These are phyloP conservation scores for Amanita phalloides DNA, from an alignment of 768 basidiomycete species.

Conservation along the genomic window DNA sequence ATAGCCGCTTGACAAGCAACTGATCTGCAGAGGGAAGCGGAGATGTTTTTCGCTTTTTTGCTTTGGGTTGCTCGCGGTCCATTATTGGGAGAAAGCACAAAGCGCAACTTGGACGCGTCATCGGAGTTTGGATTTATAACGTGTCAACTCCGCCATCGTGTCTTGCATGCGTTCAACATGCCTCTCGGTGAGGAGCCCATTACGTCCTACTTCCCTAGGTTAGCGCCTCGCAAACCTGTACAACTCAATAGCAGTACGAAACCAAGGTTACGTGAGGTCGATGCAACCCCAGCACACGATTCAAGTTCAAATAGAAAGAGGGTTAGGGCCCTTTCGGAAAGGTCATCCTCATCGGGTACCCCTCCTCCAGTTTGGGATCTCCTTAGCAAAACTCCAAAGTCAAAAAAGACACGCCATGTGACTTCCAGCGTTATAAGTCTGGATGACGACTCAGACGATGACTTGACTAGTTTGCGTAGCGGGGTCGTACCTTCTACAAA, in stretches of 20 bases:
- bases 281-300: background rate
- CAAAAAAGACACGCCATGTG: background rate
- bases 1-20: slow-evolving; percentile 79
- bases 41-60: slow-evolving; percentile 57
- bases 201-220: slow-evolving; percentile 7
- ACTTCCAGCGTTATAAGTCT: slow-evolving; percentile 4
- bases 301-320: background rate
- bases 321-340: background rate
- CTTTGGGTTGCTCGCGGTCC: slow-evolving; percentile 19
- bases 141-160: slow-evolving; percentile 22
- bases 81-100: slow-evolving; percentile 7
- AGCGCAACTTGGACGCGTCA: slow-evolving; percentile 18
- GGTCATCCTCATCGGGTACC: background rate
- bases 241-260: background rate
- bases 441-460: slow-evolving; percentile 1
- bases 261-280: background rate
- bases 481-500: background rate
- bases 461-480: background rate
- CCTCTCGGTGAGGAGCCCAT: slow-evolving; percentile 7
- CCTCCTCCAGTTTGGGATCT: slow-evolving; percentile 4
- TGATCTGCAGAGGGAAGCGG: slow-evolving; percentile 30
- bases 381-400: background rate
- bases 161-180: background rate
- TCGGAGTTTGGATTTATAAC: slow-evolving; percentile 20
- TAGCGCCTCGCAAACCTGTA: background rate